phyloP scores from a whole-genome alignment of 441 rosid species.

The Manihot esculenta region DNA sequence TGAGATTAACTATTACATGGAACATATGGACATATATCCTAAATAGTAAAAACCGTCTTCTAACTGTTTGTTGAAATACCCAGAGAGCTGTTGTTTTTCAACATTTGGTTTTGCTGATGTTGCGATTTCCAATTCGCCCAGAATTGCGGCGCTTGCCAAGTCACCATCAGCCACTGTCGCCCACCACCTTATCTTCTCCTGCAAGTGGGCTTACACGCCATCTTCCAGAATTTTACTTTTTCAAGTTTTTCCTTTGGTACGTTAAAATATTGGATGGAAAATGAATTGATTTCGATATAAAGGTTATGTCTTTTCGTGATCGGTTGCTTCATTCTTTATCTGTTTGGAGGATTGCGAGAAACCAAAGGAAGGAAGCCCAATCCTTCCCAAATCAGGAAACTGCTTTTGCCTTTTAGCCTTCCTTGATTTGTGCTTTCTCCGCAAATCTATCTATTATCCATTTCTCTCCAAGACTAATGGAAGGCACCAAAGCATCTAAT shows the following conservation, averaged over 20 bases:
- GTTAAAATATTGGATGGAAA: too few relatives aligned
- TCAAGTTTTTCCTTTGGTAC: too few relatives aligned
- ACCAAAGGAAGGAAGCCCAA: slow-evolving; percentile 1
- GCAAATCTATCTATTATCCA: slow-evolving; percentile 19
- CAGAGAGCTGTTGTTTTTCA: background rate
- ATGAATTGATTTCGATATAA: background rate
- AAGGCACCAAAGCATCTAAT: slow-evolving; percentile 47
- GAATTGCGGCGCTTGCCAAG: slow-evolving; percentile 32
- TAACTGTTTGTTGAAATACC: background rate
- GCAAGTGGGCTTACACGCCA: background rate
- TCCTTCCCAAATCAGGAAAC: slow-evolving; percentile 36
- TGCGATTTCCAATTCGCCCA: slow-evolving; percentile 30
- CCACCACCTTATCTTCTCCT: slow-evolving; percentile 14
- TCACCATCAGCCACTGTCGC: background rate
- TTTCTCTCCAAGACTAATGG: slow-evolving; percentile 45
- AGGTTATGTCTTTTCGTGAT: background rate
- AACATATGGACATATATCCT: too few relatives aligned
- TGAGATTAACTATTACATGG: too few relatives aligned
- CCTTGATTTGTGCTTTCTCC: slow-evolving; percentile 25
- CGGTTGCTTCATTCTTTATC: background rate
- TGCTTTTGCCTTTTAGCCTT: slow-evolving; percentile 10
- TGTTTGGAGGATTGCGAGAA: background rate
- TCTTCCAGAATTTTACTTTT: background rate
- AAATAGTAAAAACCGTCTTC: too few relatives aligned
- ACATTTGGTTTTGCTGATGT: background rate